These are phyloP conservation scores for Daucus carota DNA, from an alignment of 129 eudicot genomes.

Conservation along the genomic window DNA sequence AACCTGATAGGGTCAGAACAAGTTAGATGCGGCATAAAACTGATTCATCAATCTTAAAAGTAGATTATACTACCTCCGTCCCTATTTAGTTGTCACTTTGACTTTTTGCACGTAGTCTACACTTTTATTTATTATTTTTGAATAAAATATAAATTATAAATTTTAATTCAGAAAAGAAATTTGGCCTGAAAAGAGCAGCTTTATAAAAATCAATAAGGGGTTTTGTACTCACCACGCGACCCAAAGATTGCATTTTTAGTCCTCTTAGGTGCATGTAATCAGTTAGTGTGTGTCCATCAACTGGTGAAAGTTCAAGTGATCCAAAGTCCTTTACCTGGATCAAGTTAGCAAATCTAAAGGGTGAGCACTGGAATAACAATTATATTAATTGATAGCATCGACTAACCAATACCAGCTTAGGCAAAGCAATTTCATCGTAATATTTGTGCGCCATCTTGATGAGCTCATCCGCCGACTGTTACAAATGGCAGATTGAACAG, in stretches of 20 bases:
- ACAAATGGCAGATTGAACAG: conserved; percentile 19
- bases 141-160: too few species aligned
- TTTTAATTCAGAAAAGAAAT: not conserved
- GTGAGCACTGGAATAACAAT: not conserved
- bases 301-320: conserved; percentile 99
- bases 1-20: conserved; percentile 40
- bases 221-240: conserved; percentile 72
- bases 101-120: too few species aligned
- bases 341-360: conserved; percentile 15
- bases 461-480: conserved; percentile 86
- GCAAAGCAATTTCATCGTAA: conserved; percentile 87
- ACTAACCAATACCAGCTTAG: conserved; percentile 72
- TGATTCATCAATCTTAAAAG: not conserved
- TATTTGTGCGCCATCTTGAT: conserved; percentile 68
- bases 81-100: too few species aligned
- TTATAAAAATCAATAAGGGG: not conserved
- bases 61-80: too few species aligned
- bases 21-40: conserved; percentile 10
- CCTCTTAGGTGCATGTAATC: conserved; percentile 99
- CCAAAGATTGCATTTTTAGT: conserved; percentile 82
- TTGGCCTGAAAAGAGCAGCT: not conserved
- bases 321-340: conserved; percentile 84
- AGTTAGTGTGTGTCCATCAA: conserved; percentile 97
- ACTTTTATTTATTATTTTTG: too few species aligned
- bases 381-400: not conserved